Evolutionary conservation across 306 rosid genomes (phyloP).

Genomic region (Rosa persica): DNA sequence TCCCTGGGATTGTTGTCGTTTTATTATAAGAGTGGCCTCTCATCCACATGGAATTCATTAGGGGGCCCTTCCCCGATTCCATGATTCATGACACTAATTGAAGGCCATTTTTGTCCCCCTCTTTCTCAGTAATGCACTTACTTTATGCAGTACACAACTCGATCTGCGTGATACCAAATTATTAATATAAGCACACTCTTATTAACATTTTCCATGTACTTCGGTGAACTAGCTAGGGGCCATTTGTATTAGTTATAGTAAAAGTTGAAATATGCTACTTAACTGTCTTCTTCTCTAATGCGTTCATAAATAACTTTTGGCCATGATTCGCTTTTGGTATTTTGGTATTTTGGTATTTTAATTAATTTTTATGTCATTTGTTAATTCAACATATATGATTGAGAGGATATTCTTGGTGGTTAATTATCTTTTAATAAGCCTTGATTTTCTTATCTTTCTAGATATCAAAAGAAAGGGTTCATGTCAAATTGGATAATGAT

Average conservation of each 20-base stretch:
- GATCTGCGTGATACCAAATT: neutral
- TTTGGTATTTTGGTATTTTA: too few relatives aligned
- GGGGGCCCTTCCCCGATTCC: conserved; percentile 25
- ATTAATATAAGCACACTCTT: neutral
- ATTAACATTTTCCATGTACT: neutral
- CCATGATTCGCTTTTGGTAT: neutral
- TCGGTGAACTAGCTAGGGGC: neutral
- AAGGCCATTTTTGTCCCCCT: conserved; percentile 24
- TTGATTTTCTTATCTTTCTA: neutral
- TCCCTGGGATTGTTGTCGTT: neutral
- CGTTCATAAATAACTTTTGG: neutral
- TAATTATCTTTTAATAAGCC: too few relatives aligned
- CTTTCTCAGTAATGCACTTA: neutral
- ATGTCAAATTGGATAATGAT: conserved; percentile 32
- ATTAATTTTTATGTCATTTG: too few relatives aligned
- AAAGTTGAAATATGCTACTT: neutral
- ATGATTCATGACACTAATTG: conserved; percentile 27
- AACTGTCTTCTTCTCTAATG: conserved; percentile 9
- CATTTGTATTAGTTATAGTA: neutral
- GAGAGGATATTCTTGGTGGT: neutral
- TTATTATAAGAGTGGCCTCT: neutral
- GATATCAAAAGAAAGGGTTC: neutral
- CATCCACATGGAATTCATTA: conserved; percentile 20
- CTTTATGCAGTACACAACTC: neutral
- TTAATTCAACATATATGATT: too few relatives aligned